Base-by-base conservation (phyloP, 164 flowering plant species). In the Echeveria elegans region DNA sequence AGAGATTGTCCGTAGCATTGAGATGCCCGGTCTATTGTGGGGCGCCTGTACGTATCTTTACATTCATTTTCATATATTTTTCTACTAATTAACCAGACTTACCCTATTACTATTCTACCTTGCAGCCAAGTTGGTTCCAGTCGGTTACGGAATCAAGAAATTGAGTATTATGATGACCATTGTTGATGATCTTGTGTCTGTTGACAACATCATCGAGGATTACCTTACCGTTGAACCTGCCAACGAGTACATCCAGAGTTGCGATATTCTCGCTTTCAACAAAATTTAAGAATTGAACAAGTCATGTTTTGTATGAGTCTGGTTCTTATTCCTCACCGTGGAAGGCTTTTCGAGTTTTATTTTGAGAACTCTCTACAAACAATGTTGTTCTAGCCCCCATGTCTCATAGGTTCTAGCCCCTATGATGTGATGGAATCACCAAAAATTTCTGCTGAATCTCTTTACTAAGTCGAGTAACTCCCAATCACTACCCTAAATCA, bases 231-330 rank as follows among this genome's bases (percentile, higher is more conserved):
- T 43, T 0, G 95, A 93, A 76, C 97, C 98, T 2, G 64, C 69
- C 70, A 90, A 78, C 29, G 97, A 93, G 66, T 76, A 86, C 65
- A 71, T 93, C 24, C 98, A 93, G 80, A 93, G 98, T 71, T 90
- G 97, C 50, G 97, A 93, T 66, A 90, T 93, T 66, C 94, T 86
- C n/a, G 97, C 97, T 69, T 91, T 94, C 86, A 93, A 90, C 88
- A 93, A 90, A 70, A 93, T 92, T n/a, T 67, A 40, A 56, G 48
- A 30, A 60, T 19, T n/a, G 7, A 50, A 50, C 21, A 9, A 50
- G 19, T 60, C 36, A 34, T 34, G 37, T 34, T 34, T 34, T 34
- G 37, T n/a, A n/a, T n/a, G n/a, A n/a, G n/a, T n/a, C n/a, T n/a
- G n/a, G n/a, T n/a, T n/a, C n/a, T n/a, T n/a, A n/a, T n/a, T n/a